Base-by-base conservation (phyloP, 129 eudicot genomes). In the Ambrosia trifida region DNA sequence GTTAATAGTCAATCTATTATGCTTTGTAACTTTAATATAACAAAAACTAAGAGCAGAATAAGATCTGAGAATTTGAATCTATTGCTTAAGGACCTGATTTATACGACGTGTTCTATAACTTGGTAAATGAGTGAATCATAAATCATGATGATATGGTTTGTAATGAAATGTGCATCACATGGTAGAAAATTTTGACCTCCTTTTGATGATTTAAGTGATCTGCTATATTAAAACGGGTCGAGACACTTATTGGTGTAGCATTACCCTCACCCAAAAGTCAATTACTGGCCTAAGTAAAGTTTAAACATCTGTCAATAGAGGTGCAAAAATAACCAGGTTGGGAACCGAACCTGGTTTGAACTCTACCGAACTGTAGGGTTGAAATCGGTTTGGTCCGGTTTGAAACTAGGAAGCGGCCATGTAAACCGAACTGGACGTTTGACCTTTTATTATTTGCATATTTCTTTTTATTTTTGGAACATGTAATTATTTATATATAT, bases 11-110 rank as follows among this genome's bases (percentile, higher is more conserved):
- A 30, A 11, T 47, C 43, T 31, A 14, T 31, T 60, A 54, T 41
- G 58, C 59, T 68, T 69, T 50, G 54, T 60, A 68, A 59, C 46
- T 60, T 33, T 18, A 16, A 57, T 11, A 46, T 61, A 68, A 76
- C 11, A 11, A 17, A 35, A 36, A 2, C 36, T 64, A 60, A 38
- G 31, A 43, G 1, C 20, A 16, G 28, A 68, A 60, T 31, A 59
- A 19, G 19, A 19, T 43, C 38, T 19, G 33, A 19, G 44, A 31
- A 32, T 65, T 11, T 43, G 45, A 54, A 19, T 52, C 13, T 35
- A 69, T n/a, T 41, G 11, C 66, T 20, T 65, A 64, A 46, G 44
- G 4, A 12, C 63, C 12, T 43, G 52, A 51, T 64, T 74, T 74
- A 49, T 43, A 19, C 19, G 43, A 50, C 35, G 32, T 46, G 10